Conservation (phyloP, 305 asterid species). For the Solanum hybrid region DNA sequence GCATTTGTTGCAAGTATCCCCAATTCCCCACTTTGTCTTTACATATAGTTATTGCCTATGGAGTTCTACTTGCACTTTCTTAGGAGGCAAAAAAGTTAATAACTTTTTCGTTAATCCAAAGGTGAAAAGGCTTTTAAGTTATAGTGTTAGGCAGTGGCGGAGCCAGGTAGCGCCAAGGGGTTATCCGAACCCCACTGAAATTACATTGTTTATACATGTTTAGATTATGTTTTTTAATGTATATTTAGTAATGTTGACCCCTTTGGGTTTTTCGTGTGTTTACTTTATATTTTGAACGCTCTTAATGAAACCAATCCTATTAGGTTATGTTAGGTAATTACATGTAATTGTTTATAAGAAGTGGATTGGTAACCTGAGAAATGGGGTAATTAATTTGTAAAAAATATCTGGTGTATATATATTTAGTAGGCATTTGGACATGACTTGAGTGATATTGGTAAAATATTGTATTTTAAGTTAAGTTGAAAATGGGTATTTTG, state of each 20-base stretch:
- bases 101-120: not conserved
- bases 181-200: not conserved
- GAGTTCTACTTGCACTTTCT: not conserved
- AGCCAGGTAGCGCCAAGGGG: not conserved
- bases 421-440: not conserved
- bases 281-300: not conserved
- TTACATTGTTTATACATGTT: not conserved
- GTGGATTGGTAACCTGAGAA: not conserved
- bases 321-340: not conserved
- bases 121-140: not conserved
- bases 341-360: not conserved
- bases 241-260: not conserved
- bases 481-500: not conserved
- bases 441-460: not conserved
- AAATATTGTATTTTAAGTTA: not conserved
- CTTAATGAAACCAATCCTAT: not conserved
- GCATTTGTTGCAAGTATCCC: slow-evolving; percentile 75
- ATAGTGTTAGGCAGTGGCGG: not conserved
- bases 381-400: not conserved
- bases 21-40: slow-evolving; percentile 4
- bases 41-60: not conserved
- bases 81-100: not conserved
- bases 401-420: not conserved
- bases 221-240: not conserved
- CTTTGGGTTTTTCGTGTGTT: not conserved